Conservation (phyloP, 805 yeast genomes). For the Cyberlindnera euphorbiiphila region DNA sequence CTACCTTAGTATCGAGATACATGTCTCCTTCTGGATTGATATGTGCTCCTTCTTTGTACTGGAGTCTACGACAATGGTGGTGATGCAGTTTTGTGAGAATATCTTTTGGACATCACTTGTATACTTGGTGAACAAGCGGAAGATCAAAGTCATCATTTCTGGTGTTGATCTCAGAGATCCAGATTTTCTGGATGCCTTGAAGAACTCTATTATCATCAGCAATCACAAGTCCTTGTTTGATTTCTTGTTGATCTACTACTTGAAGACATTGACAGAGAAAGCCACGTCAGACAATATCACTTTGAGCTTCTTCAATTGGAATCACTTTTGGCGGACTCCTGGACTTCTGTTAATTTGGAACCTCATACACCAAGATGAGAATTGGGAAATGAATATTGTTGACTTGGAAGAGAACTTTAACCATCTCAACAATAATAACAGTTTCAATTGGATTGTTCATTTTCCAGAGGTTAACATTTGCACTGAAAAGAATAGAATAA, state of each 20-base stretch:
- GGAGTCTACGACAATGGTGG: slow-evolving; percentile 2
- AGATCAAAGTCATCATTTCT: slow-evolving; percentile 26
- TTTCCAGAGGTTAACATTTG: slow-evolving; percentile 86
- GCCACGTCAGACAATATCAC: slow-evolving; percentile 18
- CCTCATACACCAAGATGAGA: slow-evolving; percentile 60
- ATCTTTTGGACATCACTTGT: slow-evolving; percentile 21
- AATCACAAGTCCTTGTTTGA: slow-evolving; percentile 74
- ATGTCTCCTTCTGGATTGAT: slow-evolving; percentile 8
- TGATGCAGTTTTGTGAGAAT: slow-evolving; percentile 3
- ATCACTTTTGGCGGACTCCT: slow-evolving; percentile 59
- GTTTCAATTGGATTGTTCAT: slow-evolving; percentile 59
- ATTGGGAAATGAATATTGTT: slow-evolving; percentile 43
- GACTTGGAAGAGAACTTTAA: slow-evolving; percentile 36
- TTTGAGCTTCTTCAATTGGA: slow-evolving; percentile 70
- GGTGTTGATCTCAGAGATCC: slow-evolving; percentile 26
- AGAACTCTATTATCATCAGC: slow-evolving; percentile 35
- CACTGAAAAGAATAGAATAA: slow-evolving; percentile 41
- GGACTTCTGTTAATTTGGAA: slow-evolving; percentile 42
- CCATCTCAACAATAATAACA: slow-evolving; percentile 29
- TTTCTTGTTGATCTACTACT: slow-evolving; percentile 46
- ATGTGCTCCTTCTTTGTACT: slow-evolving; percentile 5
- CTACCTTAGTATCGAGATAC: slow-evolving; percentile 13
- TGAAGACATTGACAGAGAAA: slow-evolving; percentile 29
- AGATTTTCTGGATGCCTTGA: slow-evolving; percentile 23
- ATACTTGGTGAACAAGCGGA: slow-evolving; percentile 23